Evolutionary conservation across 164 flowering plant species (phyloP).

Genomic region (Vitis cinerea): DNA sequence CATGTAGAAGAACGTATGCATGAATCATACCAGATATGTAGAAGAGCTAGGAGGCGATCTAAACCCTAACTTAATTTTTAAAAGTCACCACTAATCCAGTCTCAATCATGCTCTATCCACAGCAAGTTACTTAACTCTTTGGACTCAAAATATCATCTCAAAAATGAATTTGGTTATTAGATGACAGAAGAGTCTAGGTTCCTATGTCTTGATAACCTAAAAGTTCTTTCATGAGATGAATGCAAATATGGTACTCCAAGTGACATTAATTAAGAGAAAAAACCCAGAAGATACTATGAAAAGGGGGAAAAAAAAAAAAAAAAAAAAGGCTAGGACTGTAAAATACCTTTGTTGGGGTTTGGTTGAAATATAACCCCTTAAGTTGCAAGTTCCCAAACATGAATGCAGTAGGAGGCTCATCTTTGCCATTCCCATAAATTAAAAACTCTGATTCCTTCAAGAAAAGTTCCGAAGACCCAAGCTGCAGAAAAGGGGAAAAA

Average conservation of each 20-base stretch:
- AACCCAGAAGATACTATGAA: neutral
- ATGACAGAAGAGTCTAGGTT: too few relatives aligned
- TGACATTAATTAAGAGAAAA: neutral
- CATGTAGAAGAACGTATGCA: too few relatives aligned
- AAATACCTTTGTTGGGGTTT: slow-evolving; percentile 80
- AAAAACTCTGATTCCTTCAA: slow-evolving; percentile 73
- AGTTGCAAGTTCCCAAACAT: slow-evolving; percentile 84
- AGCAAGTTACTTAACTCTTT: too few relatives aligned
- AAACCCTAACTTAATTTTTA: too few relatives aligned
- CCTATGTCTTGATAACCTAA: too few relatives aligned
- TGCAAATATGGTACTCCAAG: neutral
- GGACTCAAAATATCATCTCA: too few relatives aligned
- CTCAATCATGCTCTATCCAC: too few relatives aligned
- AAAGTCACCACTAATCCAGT: too few relatives aligned
- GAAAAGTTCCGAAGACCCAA: slow-evolving; percentile 81
- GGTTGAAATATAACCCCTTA: slow-evolving; percentile 87
- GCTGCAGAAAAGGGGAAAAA: slow-evolving; percentile 45
- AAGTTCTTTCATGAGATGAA: neutral
- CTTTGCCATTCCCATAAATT: slow-evolving; percentile 79
- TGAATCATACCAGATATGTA: too few relatives aligned
- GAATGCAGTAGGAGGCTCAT: slow-evolving; percentile 88
- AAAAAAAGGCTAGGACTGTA: neutral
- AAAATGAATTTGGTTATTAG: too few relatives aligned
- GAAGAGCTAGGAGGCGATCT: too few relatives aligned
- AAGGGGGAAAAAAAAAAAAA: neutral